phyloP scores from a whole-genome alignment of 257 asterid genomes.

The Eustoma russellianum region DNA sequence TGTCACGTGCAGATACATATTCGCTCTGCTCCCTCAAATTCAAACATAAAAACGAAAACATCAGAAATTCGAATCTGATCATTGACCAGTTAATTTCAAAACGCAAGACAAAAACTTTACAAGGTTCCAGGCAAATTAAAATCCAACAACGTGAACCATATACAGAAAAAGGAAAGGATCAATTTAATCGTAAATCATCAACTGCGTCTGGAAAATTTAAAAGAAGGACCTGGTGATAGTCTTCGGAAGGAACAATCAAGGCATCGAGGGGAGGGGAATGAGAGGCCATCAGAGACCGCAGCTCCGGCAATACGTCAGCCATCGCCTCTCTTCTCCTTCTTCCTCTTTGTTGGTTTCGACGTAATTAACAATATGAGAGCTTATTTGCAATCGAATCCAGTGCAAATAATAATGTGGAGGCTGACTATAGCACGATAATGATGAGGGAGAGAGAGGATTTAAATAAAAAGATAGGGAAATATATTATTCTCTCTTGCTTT shows the following conservation, averaged over 20 bases:
- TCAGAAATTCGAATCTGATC: not conserved
- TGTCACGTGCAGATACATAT: conserved; percentile 84
- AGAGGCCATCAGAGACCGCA: conserved; percentile 70
- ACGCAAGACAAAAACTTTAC: not conserved
- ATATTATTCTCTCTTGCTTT: too few relatives aligned
- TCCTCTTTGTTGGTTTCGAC: not conserved
- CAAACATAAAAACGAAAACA: not conserved
- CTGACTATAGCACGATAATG: too few relatives aligned
- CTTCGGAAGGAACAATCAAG: conserved; percentile 86
- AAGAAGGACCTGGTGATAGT: conserved; percentile 73
- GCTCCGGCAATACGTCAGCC: conserved; percentile 54
- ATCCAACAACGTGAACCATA: not conserved
- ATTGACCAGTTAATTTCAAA: not conserved
- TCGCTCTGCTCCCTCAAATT: conserved; percentile 58
- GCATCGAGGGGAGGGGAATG: conserved; percentile 84
- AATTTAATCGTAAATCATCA: not conserved
- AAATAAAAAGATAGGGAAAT: too few relatives aligned
- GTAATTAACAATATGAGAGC: too few relatives aligned
- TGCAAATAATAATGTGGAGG: too few relatives aligned
- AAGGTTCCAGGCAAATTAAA: not conserved
- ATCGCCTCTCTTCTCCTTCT: conserved; percentile 13
- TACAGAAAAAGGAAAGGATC: not conserved
- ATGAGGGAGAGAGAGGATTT: too few relatives aligned
- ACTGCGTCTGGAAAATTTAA: too few relatives aligned
- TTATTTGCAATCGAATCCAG: too few relatives aligned